Evolutionary conservation across 228 moss, liverwort and hornwort genomes (phyloP).

Genomic region (Sphagnum magellanicum): DNA sequence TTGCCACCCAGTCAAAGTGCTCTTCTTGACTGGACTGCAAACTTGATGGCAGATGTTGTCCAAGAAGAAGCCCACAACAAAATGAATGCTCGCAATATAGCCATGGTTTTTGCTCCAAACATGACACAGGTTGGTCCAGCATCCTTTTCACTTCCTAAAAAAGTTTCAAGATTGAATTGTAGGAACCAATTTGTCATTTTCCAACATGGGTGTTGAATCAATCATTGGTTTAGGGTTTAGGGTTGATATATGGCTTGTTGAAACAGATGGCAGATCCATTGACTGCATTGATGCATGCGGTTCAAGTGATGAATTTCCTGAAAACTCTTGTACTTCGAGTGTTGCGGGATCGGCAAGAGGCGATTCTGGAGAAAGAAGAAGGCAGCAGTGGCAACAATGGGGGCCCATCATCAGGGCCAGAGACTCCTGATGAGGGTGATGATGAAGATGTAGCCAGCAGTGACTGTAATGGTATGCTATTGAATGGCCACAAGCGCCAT

Average conservation of each 20-base stretch:
- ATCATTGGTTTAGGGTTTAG: too few relatives aligned
- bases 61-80: slow-evolving; percentile 52
- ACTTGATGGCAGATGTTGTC: slow-evolving; percentile 60
- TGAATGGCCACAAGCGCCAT: slow-evolving; percentile 7
- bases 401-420: too few relatives aligned
- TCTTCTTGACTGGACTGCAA: slow-evolving; percentile 56
- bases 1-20: slow-evolving; percentile 54
- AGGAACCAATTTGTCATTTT: too few relatives aligned
- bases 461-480: too few relatives aligned
- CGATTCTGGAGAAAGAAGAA: slow-evolving; percentile 20
- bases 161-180: too few relatives aligned
- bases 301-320: slow-evolving; percentile 61
- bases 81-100: slow-evolving; percentile 63
- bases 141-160: too few relatives aligned
- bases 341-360: slow-evolving; percentile 45
- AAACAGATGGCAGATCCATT: slow-evolving; percentile 55
- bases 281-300: slow-evolving; percentile 57
- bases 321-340: slow-evolving; percentile 47
- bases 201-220: too few relatives aligned
- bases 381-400: too few relatives aligned
- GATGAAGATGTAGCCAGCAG: too few relatives aligned
- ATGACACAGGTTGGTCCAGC: slow-evolving; percentile 45
- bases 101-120: slow-evolving; percentile 65
- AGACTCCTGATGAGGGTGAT: too few relatives aligned
- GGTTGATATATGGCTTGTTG: background rate